These are phyloP conservation scores for Plasmodium berghei DNA, from an alignment of 169 alveolate genomes.

Conservation along the genomic window DNA sequence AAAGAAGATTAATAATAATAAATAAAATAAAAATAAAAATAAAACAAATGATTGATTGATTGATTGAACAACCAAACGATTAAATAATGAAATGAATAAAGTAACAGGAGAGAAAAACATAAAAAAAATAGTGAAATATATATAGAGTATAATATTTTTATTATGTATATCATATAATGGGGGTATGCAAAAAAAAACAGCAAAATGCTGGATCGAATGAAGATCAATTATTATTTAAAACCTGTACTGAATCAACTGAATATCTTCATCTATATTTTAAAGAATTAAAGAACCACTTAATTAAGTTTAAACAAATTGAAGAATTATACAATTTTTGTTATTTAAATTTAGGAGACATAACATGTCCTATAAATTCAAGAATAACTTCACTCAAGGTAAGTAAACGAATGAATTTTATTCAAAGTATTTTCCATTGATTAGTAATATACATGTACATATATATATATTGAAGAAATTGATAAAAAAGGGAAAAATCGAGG, in stretches of 20 bases:
- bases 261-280: conserved; percentile 46
- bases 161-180: conserved; percentile 8
- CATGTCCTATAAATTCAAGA: conserved; percentile 26
- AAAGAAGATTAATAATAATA: no score
- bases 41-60: no score
- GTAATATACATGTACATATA: not conserved
- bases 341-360: conserved; percentile 9
- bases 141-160: no score
- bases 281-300: conserved; percentile 29
- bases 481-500: not conserved
- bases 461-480: not conserved
- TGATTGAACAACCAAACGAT: no score
- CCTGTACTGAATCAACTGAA: conserved; percentile 44
- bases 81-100: no score
- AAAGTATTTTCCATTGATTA: no score
- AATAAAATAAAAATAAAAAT: no score
- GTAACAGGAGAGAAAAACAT: no score
- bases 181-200: conserved; percentile 29
- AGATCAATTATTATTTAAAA: conserved; percentile 19
- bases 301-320: conserved; percentile 21
- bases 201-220: conserved; percentile 22
- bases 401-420: not conserved
- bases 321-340: conserved; percentile 49
- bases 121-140: no score
- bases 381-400: conserved; percentile 43